Conservation (phyloP, 345 rosid species). For the Litchi chinensis region DNA sequence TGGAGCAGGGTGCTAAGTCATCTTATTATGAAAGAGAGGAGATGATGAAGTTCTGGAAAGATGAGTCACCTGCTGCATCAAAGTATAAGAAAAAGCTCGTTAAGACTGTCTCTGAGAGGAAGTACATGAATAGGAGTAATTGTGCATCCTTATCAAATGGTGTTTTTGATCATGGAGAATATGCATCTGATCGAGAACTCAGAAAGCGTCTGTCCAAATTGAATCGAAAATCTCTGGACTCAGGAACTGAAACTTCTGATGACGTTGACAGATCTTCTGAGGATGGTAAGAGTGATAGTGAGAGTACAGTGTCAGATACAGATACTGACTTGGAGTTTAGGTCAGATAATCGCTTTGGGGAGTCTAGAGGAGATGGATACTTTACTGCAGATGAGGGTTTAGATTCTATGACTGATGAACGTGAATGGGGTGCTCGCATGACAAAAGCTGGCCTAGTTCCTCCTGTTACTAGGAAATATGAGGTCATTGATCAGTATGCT, state of each 20-base stretch:
- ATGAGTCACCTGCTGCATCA: conserved; percentile 59
- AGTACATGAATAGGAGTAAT: conserved; percentile 67
- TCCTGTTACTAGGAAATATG: conserved; percentile 98
- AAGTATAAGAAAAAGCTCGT: conserved; percentile 67
- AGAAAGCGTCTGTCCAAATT: conserved; percentile 79
- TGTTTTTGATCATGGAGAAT: conserved; percentile 63
- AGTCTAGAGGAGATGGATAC: conserved; percentile 63
- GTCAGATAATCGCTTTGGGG: conserved; percentile 61
- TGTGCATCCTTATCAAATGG: conserved; percentile 55
- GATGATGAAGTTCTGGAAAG: conserved; percentile 80
- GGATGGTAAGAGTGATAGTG: conserved; percentile 63
- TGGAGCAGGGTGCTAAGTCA: conserved; percentile 79
- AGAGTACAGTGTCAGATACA: conserved; percentile 75
- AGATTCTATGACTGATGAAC: conserved; percentile 74
- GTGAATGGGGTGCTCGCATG: conserved; percentile 99
- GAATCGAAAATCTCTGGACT: conserved; percentile 77
- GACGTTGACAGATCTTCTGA: conserved; percentile 67
- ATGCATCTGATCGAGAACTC: conserved; percentile 91
- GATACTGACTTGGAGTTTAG: conserved; percentile 84
- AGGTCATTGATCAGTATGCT: conserved; percentile 78
- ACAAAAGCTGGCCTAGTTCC: conserved; percentile 97
- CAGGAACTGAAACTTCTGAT: conserved; percentile 94
- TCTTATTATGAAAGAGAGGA: conserved; percentile 79
- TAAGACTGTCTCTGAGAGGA: conserved; percentile 61
- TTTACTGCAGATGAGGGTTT: conserved; percentile 56